Conservation (phyloP, 2,329 filamentous ascomycete genomes). For the Trematosphaeria pertusa region DNA sequence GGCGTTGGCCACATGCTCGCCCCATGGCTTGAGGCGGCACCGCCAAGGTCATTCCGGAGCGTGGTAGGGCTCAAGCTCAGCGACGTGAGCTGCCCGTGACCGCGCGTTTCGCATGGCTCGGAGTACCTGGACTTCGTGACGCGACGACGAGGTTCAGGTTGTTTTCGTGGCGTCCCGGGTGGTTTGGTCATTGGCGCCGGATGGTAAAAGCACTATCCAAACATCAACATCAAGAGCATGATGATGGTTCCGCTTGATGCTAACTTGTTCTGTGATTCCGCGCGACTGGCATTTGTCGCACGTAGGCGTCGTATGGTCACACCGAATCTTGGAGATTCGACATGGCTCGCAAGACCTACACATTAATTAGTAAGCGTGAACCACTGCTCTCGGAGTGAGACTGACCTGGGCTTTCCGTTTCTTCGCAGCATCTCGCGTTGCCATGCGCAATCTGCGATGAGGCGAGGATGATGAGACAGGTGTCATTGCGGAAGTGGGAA, state of each 20-base stretch:
- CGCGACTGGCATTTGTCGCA: conserved; percentile 43
- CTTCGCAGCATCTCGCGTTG: conserved; percentile 38
- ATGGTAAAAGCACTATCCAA: conserved; percentile 43
- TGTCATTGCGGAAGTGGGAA: background rate
- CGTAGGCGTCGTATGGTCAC: conserved; percentile 44
- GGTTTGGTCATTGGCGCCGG: conserved; percentile 47
- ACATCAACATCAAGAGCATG: conserved; percentile 11
- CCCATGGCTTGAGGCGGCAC: conserved; percentile 3
- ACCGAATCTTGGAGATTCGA: conserved; percentile 44
- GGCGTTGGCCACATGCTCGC: conserved; percentile 38
- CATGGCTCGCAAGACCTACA: conserved; percentile 45
- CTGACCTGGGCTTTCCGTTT: conserved; percentile 46
- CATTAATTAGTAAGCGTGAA: conserved; percentile 20
- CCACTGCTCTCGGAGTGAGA: conserved; percentile 1
- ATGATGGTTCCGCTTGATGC: conserved; percentile 4
- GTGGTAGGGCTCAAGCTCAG: conserved; percentile 37
- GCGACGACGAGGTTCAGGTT: conserved; percentile 39
- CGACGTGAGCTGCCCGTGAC: conserved; percentile 27
- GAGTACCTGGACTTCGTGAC: conserved; percentile 24
- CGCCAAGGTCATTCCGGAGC: conserved; percentile 32
- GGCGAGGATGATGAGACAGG: background rate
- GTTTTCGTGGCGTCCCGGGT: conserved; percentile 43
- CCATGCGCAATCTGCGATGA: conserved; percentile 1
- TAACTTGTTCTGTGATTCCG: conserved; percentile 42
- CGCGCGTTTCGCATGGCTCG: conserved; percentile 17